A percentile compares a stretch with the other conserved stretches of the same genome.
phyloP scores from a whole-genome alignment of 495 filamentous ascomycete genomes.

The Cercophora scortea region DNA sequence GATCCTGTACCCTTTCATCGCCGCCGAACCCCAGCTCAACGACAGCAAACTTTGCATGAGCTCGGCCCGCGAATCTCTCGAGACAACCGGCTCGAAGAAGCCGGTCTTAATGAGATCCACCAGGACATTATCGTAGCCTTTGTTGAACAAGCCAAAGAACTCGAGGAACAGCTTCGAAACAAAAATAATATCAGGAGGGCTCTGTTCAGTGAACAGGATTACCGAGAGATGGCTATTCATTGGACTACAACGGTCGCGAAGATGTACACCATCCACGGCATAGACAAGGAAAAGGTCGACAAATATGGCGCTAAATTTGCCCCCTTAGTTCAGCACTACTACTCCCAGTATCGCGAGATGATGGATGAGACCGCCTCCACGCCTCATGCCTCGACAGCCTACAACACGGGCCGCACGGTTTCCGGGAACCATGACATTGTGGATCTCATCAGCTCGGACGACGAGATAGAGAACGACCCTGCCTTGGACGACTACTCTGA shows the following conservation, averaged over 20 bases:
- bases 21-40: constrained; percentile 24
- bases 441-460: constrained; percentile 56
- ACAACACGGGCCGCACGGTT: neutral
- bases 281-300: constrained; percentile 62
- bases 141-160: constrained; percentile 59
- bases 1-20: constrained; percentile 39
- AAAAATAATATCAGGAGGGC: constrained; percentile 54
- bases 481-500: constrained; percentile 43
- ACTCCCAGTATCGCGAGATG: constrained; percentile 52
- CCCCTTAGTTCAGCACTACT: constrained; percentile 50
- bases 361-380: constrained; percentile 19
- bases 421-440: constrained; percentile 50
- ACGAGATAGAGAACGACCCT: constrained; percentile 38
- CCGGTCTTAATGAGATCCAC: constrained; percentile 45
- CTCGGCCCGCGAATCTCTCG: constrained; percentile 65
- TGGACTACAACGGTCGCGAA: constrained; percentile 54
- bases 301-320: constrained; percentile 63
- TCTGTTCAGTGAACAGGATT: constrained; percentile 65
- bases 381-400: constrained; percentile 6
- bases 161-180: constrained; percentile 59
- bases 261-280: constrained; percentile 59
- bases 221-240: constrained; percentile 76
- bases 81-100: constrained; percentile 53
- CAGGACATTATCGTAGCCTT: constrained; percentile 52
- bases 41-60: constrained; percentile 21